Evolutionary conservation across 2,329 filamentous ascomycete genomes (phyloP), one percentile per base, ranked within the genome.

Genomic region (Botrytis fragariae): DNA sequence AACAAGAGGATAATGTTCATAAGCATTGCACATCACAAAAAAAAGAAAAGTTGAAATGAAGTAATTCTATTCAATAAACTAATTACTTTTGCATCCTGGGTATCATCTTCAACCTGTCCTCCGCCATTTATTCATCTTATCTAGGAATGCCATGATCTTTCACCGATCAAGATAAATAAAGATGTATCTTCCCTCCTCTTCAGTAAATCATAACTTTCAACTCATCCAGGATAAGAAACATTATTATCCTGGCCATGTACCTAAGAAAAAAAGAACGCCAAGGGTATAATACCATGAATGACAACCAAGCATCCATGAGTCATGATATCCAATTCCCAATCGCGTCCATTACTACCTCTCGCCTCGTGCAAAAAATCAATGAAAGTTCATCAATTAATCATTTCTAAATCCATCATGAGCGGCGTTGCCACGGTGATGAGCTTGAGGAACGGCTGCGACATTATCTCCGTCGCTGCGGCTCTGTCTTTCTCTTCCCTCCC

Each of bases 401-500:
- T 72, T 69, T 42, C 42, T 67, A n/a, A 72, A 69, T 18, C 71
- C 71, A 22, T 68, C 62, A 29, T 72, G 71, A 32, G 64, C 51
- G 32, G 57, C 68, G 45, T 70, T 60, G 20, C 71, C 44, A 22
- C 64, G 48, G 20, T 69, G 71, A 48, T 67, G 71, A 37, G 37
- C 54, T 16, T 72, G 37, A 35, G 62, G 37, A 2, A 22, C 39
- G 16, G 59, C 6, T 29, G 14, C 10, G 29, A 54, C 48, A 5
- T 14, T 35, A 5, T 68, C 64, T 29, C 16, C 48, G 4, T 39
- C 45, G 9, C 35, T n/a, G 9, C 25, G 45, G 9, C 39, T 44
- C 45, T 63, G 12, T 44, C n/a, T 70, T 35, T 73, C 73, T 42
- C 48, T 67, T 32, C 45, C 45, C 35, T 57, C 67, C 32, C 42